These are phyloP conservation scores for Ganoderma resinaceum DNA, from an alignment of 1,284 basidiomycete species.

Conservation along the genomic window DNA sequence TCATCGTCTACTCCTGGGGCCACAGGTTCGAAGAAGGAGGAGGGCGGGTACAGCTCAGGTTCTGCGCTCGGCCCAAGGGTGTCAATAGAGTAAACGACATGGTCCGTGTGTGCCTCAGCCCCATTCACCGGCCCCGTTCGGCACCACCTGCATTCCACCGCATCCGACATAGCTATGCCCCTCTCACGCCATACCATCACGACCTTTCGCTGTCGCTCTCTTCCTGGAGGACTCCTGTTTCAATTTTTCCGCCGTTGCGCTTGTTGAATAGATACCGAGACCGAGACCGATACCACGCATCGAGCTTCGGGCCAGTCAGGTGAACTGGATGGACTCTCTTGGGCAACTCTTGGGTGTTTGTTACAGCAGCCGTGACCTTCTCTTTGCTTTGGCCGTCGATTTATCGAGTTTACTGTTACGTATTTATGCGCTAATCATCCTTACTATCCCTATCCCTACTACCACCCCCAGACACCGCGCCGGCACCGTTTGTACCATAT, in stretches of 20 bases:
- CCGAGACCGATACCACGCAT: background rate
- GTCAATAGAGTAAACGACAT: constrained; percentile 53
- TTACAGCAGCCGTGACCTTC: background rate
- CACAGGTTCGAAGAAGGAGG: constrained; percentile 54
- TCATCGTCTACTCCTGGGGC: constrained; percentile 45
- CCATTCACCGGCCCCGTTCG: background rate
- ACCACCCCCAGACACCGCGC: background rate
- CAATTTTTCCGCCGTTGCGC: background rate
- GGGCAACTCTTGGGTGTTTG: background rate
- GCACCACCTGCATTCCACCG: background rate
- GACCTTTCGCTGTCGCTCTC: background rate
- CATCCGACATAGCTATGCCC: constrained; percentile 7
- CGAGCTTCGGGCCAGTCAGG: background rate
- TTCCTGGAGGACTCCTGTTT: constrained; percentile 1
- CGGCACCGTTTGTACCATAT: constrained; percentile 21
- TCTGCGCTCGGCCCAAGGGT: constrained; percentile 49
- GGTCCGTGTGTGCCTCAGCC: background rate
- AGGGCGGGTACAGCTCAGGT: constrained; percentile 41
- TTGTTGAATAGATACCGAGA: constrained; percentile 6
- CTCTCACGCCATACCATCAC: constrained; percentile 1
- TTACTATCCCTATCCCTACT: background rate
- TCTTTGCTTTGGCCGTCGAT: constrained; percentile 8
- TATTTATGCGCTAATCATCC: constrained; percentile 31
- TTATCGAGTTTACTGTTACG: constrained; percentile 17
- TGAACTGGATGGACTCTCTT: background rate